phyloP scores from a whole-genome alignment of 2,329 filamentous ascomycete species.

The Xylariales sp. region DNA sequence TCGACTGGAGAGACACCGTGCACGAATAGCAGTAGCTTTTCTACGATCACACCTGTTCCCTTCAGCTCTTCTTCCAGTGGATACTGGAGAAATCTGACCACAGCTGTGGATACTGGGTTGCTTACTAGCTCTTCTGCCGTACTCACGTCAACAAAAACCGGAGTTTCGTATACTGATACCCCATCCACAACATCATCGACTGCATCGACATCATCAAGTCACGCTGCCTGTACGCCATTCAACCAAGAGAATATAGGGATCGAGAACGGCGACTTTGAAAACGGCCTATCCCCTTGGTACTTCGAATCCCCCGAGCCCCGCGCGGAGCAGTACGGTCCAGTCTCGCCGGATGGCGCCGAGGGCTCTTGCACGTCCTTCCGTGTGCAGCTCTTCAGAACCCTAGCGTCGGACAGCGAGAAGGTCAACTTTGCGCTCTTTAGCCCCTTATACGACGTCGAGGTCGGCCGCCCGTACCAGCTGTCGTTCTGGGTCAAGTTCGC shows the following conservation, averaged over 20 bases:
- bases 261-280: conserved; percentile 4
- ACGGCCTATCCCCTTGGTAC: conserved; percentile 1
- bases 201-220: not conserved
- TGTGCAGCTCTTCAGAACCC: not conserved
- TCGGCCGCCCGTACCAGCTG: not conserved
- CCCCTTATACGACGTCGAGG: not conserved
- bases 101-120: too few relatives aligned
- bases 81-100: too few relatives aligned
- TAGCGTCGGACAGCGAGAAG: not conserved
- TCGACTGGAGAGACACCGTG: too few relatives aligned
- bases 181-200: not conserved
- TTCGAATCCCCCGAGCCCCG: conserved; percentile 1
- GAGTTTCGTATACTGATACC: not conserved
- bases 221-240: not conserved
- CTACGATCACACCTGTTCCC: too few relatives aligned
- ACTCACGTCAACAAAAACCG: too few relatives aligned
- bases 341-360: not conserved
- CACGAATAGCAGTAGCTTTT: too few relatives aligned
- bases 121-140: too few relatives aligned
- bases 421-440: conserved; percentile 1
- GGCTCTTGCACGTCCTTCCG: conserved; percentile 2
- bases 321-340: not conserved
- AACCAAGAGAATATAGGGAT: not conserved
- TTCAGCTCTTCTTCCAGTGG: too few relatives aligned
- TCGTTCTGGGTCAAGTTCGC: conserved; percentile 2